Base-by-base conservation (phyloP, 495 filamentous ascomycete species). In the Poronia punctata region DNA sequence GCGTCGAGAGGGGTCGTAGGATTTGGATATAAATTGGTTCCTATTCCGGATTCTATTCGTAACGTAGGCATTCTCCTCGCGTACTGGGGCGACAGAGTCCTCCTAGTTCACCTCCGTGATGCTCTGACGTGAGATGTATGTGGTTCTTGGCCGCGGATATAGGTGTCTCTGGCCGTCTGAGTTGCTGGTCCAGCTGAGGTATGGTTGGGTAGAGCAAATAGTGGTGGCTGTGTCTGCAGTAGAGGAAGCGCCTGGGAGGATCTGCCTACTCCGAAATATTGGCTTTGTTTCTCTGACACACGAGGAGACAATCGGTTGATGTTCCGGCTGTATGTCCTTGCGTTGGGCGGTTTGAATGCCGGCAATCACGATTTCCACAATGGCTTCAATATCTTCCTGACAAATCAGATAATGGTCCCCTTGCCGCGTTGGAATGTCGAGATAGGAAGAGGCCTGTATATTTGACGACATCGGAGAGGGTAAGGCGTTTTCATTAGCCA, bases 31-130 rank as follows among this genome's bases (percentile, higher is more conserved):
- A n/a, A n/a, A n/a, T n/a, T n/a, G n/a, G n/a, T n/a, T n/a, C n/a
- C n/a, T n/a, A n/a, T n/a, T n/a, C n/a, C n/a, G n/a, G n/a, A n/a
- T n/a, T n/a, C n/a, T n/a, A n/a, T n/a, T n/a, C n/a, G n/a, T n/a
- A n/a, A n/a, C 34, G 17, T 22, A 4, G 15, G 20, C 9, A 18
- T 30, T 11, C 7, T 45, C 19, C 9, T 22, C 19, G 4, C n/a
- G 19, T 21, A 23, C 37, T 12, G 9, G 5, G 7, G 37, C 28
- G 17, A 35, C 19, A 8, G 38, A 32, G 15, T 4, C 46, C 19
- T 38, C 51, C 54, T 52, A 57, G n/a, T 46, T 50, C 20, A 57
- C 48, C 23, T 57, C 54, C 18, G 54, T 57, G 9, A 57, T 57
- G 23, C 54, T 57, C 21, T 52, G 51, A 18, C 54, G 51, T 25